Evolutionary conservation across 169 alveolate genomes (phyloP).

Genomic region (Plasmodium gaboni): DNA sequence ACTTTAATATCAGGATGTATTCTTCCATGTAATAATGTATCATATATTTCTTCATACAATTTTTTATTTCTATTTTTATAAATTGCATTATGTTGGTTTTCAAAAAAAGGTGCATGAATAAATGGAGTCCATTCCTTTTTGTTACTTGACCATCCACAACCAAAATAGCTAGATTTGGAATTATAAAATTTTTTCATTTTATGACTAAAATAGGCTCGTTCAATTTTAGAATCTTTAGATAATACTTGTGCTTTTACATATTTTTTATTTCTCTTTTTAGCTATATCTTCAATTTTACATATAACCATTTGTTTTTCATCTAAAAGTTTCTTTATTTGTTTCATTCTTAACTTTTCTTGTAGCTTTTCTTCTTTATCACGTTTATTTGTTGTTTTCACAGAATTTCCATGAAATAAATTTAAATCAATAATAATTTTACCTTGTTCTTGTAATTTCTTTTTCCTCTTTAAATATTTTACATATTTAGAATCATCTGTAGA

Average conservation of each 20-base stretch:
- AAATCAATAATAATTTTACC: conserved; percentile 71
- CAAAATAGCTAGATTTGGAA: conserved; percentile 65
- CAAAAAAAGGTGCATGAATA: conserved; percentile 78
- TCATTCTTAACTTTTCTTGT: conserved; percentile 42
- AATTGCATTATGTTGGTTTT: conserved; percentile 55
- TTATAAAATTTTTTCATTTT: conserved; percentile 75
- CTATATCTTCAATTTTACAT: conserved; percentile 67
- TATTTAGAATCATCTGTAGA: conserved; percentile 73
- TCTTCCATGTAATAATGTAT: conserved; percentile 84
- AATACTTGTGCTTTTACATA: conserved; percentile 68
- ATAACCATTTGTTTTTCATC: conserved; percentile 71
- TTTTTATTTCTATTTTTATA: conserved; percentile 75
- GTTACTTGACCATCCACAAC: conserved; percentile 77
- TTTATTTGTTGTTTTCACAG: conserved; percentile 5
- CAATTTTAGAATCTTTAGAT: conserved; percentile 70
- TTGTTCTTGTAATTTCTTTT: conserved; percentile 56
- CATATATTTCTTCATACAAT: conserved; percentile 80
- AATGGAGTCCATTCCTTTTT: conserved; percentile 77
- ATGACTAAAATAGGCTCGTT: conserved; percentile 73
- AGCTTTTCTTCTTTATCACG: conserved; percentile 29
- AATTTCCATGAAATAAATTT: conserved; percentile 7
- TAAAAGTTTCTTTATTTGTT: conserved; percentile 15
- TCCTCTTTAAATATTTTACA: conserved; percentile 33
- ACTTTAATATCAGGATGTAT: conserved; percentile 86
- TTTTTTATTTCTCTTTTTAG: conserved; percentile 67